Percentiles rank a stretch among this genome's conserved stretches.
These are phyloP conservation scores for Sarocladium kiliense DNA, from an alignment of 2,329 filamentous ascomycete species.

Conservation along the genomic window DNA sequence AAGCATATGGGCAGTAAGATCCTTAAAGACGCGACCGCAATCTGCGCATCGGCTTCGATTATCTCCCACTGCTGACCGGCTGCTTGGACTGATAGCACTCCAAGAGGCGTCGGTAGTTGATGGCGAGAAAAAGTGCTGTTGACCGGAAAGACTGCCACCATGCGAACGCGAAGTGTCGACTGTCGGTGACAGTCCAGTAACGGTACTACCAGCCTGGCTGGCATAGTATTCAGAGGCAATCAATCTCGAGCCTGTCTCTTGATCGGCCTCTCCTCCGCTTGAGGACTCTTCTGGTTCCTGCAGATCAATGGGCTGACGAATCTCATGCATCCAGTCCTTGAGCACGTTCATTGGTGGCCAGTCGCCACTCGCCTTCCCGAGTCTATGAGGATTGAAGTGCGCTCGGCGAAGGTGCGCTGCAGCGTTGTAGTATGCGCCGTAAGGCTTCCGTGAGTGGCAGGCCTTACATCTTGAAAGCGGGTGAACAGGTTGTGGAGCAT, in stretches of 20 bases:
- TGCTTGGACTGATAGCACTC: conserved; percentile 3
- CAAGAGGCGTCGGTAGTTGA: conserved; percentile 6
- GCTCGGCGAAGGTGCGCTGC: conserved; percentile 53
- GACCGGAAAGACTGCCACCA: not conserved
- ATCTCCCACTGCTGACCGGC: conserved; percentile 18
- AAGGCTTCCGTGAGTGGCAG: conserved; percentile 50
- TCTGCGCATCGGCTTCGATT: conserved; percentile 49
- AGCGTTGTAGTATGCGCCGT: conserved; percentile 55
- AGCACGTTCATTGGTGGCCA: conserved; percentile 54
- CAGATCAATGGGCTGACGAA: conserved; percentile 45
- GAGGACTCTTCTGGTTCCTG: conserved; percentile 34
- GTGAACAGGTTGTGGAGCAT: conserved; percentile 40
- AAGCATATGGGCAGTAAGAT: conserved; percentile 83
- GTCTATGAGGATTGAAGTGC: conserved; percentile 51
- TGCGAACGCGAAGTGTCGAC: not conserved
- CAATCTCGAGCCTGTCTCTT: conserved; percentile 25
- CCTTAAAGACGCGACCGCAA: conserved; percentile 56
- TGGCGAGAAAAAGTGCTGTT: conserved; percentile 10
- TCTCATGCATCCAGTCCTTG: conserved; percentile 58
- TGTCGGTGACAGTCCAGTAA: conserved; percentile 6
- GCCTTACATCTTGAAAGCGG: conserved; percentile 52
- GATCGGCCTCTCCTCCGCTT: conserved; percentile 48
- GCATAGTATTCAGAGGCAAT: conserved; percentile 7
- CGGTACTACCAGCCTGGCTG: not conserved
- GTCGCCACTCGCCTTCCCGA: conserved; percentile 52